Base-by-base conservation (phyloP, 148 eudicot genomes). In the Camellia lanceoleosa region DNA sequence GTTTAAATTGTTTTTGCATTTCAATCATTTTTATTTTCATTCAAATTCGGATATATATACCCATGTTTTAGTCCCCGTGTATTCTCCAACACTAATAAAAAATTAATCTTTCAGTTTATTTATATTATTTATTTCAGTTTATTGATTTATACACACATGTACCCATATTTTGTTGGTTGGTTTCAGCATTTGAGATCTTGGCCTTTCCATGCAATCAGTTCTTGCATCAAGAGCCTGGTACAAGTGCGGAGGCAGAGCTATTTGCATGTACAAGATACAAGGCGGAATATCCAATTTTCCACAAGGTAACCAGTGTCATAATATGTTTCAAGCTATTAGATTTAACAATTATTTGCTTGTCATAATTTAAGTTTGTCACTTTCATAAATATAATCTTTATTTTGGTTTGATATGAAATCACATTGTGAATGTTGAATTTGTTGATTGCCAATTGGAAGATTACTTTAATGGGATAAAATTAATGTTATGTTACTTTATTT, bases 201-300 rank as follows among this genome's bases (percentile, higher is more conserved):
- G 98, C 95, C 69, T 94, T 94, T 76, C 98, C 98, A 4, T 95
- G 98, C 87, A 95, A 95, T 75, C 98, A 95, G 80, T 95, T 95
- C 88, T 81, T 91, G 81, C 75, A 84, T 61, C 98, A 94, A 92
- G 98, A 94, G 76, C 98, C 98, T 0, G 95, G 97, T 47, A 77
- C 95, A 55, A 88, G 91, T 77, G 76, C 87, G 74, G 91, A 94
- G n/a, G 87, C 95, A 41, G 80, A 89, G 75, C 81, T 90, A 61
- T 94, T 90, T 78, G 98, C 92, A 42, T 94, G 98, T 81, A 87
- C 91, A 42, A 90, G 95, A 84, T 94, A 82, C 84, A 85, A 89
- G 74, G 98, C 97, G 16, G 98, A 94, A 74, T 94, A 92, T 75
- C 98, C 98, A 41, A 88, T 94, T 62, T 92, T 94, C 73, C 89